Conservation (phyloP, 148 eudicot species). For the Rhododendron henanense region DNA sequence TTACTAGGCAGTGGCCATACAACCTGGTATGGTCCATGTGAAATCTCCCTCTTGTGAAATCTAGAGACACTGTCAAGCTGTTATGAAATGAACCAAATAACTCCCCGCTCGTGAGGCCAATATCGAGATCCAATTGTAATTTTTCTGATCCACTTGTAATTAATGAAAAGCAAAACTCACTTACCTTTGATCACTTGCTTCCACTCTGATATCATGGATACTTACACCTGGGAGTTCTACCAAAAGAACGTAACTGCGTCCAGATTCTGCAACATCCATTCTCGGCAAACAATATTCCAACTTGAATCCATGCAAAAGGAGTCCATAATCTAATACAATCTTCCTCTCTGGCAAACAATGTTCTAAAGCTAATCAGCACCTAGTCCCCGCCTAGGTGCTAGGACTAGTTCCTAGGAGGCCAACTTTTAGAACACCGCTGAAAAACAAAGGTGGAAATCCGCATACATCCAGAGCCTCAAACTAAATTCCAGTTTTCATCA, state of each 20-base stretch:
- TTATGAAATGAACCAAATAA: conserved; percentile 9
- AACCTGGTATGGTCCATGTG: too few relatives aligned
- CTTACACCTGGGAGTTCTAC: conserved; percentile 81
- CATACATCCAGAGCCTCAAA: neutral
- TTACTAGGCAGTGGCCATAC: too few relatives aligned
- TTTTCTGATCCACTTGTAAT: neutral
- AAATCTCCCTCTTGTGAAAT: too few relatives aligned
- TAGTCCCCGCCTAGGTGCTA: too few relatives aligned
- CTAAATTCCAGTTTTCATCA: neutral
- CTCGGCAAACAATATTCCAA: conserved; percentile 45
- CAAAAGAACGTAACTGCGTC: conserved; percentile 37
- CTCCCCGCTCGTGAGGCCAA: neutral
- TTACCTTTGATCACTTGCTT: conserved; percentile 52
- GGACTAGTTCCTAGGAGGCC: too few relatives aligned
- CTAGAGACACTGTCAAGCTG: too few relatives aligned
- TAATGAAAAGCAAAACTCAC: conserved; percentile 2
- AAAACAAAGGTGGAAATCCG: neutral
- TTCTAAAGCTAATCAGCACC: too few relatives aligned
- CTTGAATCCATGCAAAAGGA: neutral
- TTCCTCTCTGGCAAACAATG: neutral
- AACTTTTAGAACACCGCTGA: too few relatives aligned
- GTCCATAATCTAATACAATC: neutral
- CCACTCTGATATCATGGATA: conserved; percentile 60
- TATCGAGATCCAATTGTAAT: neutral
- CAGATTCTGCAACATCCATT: conserved; percentile 65